Evolutionary conservation across 2,329 filamentous ascomycete genomes (phyloP), one percentile per base, ranked within the genome.

Genomic region (Cryphonectria radicalis): DNA sequence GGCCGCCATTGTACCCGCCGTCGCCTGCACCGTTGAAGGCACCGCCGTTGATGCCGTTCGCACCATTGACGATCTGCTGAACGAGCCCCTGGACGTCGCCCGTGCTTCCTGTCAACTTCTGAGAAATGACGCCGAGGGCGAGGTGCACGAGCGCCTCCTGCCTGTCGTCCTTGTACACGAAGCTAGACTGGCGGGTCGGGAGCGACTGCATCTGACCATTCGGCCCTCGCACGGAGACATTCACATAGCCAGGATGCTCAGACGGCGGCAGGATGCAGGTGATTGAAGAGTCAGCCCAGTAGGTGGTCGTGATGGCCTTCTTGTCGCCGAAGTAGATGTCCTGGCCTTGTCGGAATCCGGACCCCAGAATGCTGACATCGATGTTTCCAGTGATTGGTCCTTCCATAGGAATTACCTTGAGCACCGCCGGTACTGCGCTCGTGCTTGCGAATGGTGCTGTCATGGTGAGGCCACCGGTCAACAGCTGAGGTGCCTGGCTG

Each of bases 301-400:
- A 96, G 0, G 92, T 93, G 1, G 93, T 95, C 0, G 91, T 93
- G 0, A 91, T 86, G 1, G 88, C 88, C 75, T 84, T 86, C 64
- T 85, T 82, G 46, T 87, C 83, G 32, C 95, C 95, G 79, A 98
- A 98, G 81, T 94, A 92, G 69, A 97, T 93, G 73, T 95, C 92
- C 73, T 97, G 86, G 1, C 80, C 92, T 73, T 88, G 91, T 74
- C 90, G 91, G 79, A 97, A 97, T 19, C 91, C 90, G 74, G 90
- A 92, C 25, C 95, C 94, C 11, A 97, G 84, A 70, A 96, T 88
- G 0, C 93, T 95, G 3, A 97, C 93, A 79, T 98, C 94, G 67
- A 93, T 94, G 59, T 94, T 94, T 72, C 94, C 94, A 50, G 89
- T 89, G 71, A 91, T 93, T 8, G 94, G 93, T 0, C 94, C 94